A percentile compares a stretch with the other conserved stretches of the same genome.
These are phyloP conservation scores for Coniochaeta sp. DNA, from an alignment of 2,329 filamentous ascomycete species.

Conservation along the genomic window DNA sequence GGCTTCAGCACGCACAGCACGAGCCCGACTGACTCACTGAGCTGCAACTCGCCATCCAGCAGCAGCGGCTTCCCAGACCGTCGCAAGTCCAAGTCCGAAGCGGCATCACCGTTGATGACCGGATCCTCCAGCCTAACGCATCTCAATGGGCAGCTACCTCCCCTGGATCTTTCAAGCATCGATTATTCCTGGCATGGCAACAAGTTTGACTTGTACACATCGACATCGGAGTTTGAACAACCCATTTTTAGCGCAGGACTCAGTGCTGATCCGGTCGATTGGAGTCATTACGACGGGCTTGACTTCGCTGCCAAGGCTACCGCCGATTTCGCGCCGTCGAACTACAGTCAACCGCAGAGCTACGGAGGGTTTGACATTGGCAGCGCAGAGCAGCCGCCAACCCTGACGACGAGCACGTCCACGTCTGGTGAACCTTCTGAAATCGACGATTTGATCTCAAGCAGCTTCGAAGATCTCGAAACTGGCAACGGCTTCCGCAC, in stretches of 20 bases:
- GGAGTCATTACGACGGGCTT: constrained; percentile 44
- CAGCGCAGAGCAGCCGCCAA: constrained; percentile 45
- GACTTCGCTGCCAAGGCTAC: constrained; percentile 36
- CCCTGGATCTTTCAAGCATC: constrained; percentile 51
- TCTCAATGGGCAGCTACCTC: constrained; percentile 44
- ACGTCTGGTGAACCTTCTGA: constrained; percentile 63
- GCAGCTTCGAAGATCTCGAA: constrained; percentile 32
- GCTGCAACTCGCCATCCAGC: constrained; percentile 25
- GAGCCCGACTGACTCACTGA: constrained; percentile 31
- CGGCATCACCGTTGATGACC: constrained; percentile 49
- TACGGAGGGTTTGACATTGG: constrained; percentile 47
- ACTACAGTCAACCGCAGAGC: constrained; percentile 47
- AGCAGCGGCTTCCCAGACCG: constrained; percentile 32
- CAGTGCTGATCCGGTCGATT: constrained; percentile 46
- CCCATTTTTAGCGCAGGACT: constrained; percentile 57
- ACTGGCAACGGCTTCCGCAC: constrained; percentile 32
- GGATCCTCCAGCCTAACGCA: constrained; percentile 36
- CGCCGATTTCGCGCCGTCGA: constrained; percentile 41
- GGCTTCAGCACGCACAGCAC: constrained; percentile 41
- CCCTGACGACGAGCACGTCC: constrained; percentile 52
- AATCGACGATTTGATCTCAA: constrained; percentile 48
- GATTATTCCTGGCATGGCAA: constrained; percentile 38
- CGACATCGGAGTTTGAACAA: constrained; percentile 39
- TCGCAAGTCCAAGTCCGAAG: constrained; percentile 53
- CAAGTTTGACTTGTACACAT: constrained; percentile 1